Conservation (phyloP, 1,284 basidiomycete genomes). For the Rugosomyces carneus region DNA sequence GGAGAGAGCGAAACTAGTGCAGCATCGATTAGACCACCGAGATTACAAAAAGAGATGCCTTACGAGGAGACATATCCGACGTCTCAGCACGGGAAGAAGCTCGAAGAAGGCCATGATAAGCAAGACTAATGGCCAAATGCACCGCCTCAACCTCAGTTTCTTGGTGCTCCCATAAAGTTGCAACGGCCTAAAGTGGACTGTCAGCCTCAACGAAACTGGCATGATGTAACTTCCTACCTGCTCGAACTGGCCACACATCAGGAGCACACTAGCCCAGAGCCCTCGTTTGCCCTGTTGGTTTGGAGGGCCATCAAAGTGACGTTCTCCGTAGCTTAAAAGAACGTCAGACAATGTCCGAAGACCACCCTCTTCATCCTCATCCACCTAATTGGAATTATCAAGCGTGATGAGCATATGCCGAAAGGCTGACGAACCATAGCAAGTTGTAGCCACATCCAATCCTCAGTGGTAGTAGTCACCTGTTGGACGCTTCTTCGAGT, state of each 20-base stretch:
- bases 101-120: slow-evolving; percentile 91
- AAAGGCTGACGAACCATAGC: slow-evolving; percentile 53
- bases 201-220: neutral
- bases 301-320: slow-evolving; percentile 78
- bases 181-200: slow-evolving; percentile 59
- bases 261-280: slow-evolving; percentile 86
- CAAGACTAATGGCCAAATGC: slow-evolving; percentile 87
- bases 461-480: slow-evolving; percentile 90
- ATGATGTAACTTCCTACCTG: slow-evolving; percentile 44
- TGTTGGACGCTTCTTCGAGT: slow-evolving; percentile 74
- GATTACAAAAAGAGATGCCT: slow-evolving; percentile 26
- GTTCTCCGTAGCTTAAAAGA: slow-evolving; percentile 83
- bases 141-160: slow-evolving; percentile 92
- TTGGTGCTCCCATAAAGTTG: slow-evolving; percentile 83
- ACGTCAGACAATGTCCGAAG: slow-evolving; percentile 78
- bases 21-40: slow-evolving; percentile 7
- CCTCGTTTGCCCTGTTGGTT: slow-evolving; percentile 56
- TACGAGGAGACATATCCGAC: slow-evolving; percentile 78
- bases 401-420: neutral
- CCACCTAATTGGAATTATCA: slow-evolving; percentile 38
- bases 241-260: slow-evolving; percentile 95
- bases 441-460: slow-evolving; percentile 99
- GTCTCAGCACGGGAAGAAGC: slow-evolving; percentile 75
- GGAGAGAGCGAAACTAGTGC: slow-evolving; percentile 59
- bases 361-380: slow-evolving; percentile 76